phyloP scores from a whole-genome alignment of 352 stramenopile species.

The Pythium insidiosum region DNA sequence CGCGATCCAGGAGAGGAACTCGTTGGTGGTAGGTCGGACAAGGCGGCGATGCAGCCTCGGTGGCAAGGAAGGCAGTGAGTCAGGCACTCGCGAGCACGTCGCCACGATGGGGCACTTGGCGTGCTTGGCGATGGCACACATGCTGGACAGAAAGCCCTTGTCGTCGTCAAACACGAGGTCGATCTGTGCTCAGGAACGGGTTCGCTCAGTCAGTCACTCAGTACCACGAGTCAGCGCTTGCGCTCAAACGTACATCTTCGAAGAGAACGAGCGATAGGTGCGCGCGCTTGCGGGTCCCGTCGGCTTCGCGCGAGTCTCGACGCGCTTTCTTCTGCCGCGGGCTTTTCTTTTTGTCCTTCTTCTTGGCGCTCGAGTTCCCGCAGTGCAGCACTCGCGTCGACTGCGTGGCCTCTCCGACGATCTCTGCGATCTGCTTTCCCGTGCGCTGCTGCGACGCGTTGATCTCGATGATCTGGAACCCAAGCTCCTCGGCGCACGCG shows the following conservation, averaged over 20 bases:
- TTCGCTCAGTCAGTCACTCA: too few species aligned
- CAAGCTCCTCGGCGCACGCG: constrained; percentile 69
- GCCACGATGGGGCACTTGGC: constrained; percentile 77
- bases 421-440: constrained; percentile 58
- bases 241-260: constrained; percentile 48
- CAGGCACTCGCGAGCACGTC: constrained; percentile 53
- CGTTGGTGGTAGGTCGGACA: constrained; percentile 28
- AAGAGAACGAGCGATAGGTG: constrained; percentile 78
- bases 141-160: constrained; percentile 60
- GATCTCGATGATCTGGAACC: constrained; percentile 82
- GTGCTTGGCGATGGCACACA: constrained; percentile 72
- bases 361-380: constrained; percentile 23
- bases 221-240: too few species aligned
- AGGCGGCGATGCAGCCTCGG: constrained; percentile 31
- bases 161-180: constrained; percentile 78
- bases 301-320: background rate
- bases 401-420: constrained; percentile 79
- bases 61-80: constrained; percentile 45
- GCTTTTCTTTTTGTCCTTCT: constrained; percentile 23
- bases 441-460: constrained; percentile 71
- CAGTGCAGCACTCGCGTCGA: constrained; percentile 67
- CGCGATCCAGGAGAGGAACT: constrained; percentile 63
- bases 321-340: constrained; percentile 9
- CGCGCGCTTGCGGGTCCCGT: constrained; percentile 13
- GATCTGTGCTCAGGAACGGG: constrained; percentile 16